phyloP scores from a whole-genome alignment of 2,329 filamentous ascomycete species.

The Fusarium solani-melongenae region DNA sequence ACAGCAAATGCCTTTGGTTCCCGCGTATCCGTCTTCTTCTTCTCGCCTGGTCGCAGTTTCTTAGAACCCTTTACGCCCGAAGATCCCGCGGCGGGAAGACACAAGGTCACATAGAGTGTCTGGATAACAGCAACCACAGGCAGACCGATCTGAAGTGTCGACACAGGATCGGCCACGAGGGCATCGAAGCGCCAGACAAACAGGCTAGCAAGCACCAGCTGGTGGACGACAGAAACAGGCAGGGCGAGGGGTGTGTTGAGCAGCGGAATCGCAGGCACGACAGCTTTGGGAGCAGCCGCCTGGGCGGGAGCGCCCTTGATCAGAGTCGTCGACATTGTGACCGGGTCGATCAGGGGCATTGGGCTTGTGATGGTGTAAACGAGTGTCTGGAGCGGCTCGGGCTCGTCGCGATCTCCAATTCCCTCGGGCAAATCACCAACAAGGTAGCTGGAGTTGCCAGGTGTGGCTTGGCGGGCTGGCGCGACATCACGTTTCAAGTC shows the following conservation, averaged over 20 bases:
- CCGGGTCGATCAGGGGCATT: slow-evolving; percentile 50
- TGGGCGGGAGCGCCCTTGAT: slow-evolving; percentile 46
- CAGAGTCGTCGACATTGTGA: slow-evolving; percentile 53
- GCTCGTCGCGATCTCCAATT: slow-evolving; percentile 26
- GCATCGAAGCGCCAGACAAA: slow-evolving; percentile 72
- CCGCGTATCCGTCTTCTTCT: slow-evolving; percentile 62
- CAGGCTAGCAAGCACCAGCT: slow-evolving; percentile 72
- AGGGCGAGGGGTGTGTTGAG: slow-evolving; percentile 53
- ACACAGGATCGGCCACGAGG: slow-evolving; percentile 77
- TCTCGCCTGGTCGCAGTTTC: slow-evolving; percentile 65
- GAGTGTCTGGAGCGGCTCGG: slow-evolving; percentile 33
- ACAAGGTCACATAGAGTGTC: slow-evolving; percentile 68
- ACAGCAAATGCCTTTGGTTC: slow-evolving; percentile 60
- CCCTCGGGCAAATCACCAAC: slow-evolving; percentile 18
- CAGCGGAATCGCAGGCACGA: slow-evolving; percentile 52
- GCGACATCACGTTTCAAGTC: slow-evolving; percentile 31
- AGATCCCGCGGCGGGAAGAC: slow-evolving; percentile 70
- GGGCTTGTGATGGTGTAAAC: slow-evolving; percentile 3
- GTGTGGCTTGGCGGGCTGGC: slow-evolving; percentile 5
- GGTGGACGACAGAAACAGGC: slow-evolving; percentile 74
- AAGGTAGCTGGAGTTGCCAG: slow-evolving; percentile 34
- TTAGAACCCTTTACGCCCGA: slow-evolving; percentile 52
- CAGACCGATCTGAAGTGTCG: slow-evolving; percentile 70
- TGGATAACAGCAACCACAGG: slow-evolving; percentile 74
- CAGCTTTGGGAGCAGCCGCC: slow-evolving; percentile 40